These are phyloP conservation scores for Cardamine resedifolia DNA, from an alignment of 345 rosid species.

Conservation along the genomic window DNA sequence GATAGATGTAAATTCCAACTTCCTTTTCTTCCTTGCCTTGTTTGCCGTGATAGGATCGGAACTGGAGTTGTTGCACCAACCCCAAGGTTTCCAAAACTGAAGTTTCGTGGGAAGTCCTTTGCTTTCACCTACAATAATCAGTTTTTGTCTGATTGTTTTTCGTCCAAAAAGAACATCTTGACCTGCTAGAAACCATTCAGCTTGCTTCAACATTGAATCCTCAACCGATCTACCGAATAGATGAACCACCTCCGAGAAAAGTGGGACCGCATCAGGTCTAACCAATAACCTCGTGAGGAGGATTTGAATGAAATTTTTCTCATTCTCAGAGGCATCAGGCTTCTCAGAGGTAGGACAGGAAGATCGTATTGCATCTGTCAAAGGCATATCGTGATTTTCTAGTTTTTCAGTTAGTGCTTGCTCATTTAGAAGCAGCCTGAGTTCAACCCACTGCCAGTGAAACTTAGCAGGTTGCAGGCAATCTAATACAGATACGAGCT, in stretches of 20 bases:
- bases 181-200: constrained; percentile 91
- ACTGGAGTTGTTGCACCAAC: constrained; percentile 69
- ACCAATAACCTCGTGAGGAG: constrained; percentile 92
- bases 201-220: constrained; percentile 90
- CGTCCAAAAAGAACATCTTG: constrained; percentile 88
- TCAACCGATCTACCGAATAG: constrained; percentile 95
- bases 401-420: constrained; percentile 88
- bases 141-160: constrained; percentile 84
- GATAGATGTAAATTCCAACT: constrained; percentile 54
- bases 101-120: constrained; percentile 71
- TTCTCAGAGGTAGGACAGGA: constrained; percentile 71
- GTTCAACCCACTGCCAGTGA: constrained; percentile 99
- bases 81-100: constrained; percentile 93
- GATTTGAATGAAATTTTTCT: constrained; percentile 80
- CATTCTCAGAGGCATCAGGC: constrained; percentile 81
- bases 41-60: constrained; percentile 38
- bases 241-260: constrained; percentile 92
- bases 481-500: constrained; percentile 75
- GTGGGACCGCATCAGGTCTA: constrained; percentile 95
- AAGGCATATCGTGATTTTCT: constrained; percentile 64
- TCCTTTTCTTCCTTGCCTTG: constrained; percentile 59
- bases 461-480: constrained; percentile 94
- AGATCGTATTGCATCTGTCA: constrained; percentile 75
- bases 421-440: constrained; percentile 93
- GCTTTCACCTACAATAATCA: constrained; percentile 73